These are phyloP conservation scores for Yamadazyma songkhlaensis DNA, from an alignment of 1,139 yeast genomes.

Conservation along the genomic window DNA sequence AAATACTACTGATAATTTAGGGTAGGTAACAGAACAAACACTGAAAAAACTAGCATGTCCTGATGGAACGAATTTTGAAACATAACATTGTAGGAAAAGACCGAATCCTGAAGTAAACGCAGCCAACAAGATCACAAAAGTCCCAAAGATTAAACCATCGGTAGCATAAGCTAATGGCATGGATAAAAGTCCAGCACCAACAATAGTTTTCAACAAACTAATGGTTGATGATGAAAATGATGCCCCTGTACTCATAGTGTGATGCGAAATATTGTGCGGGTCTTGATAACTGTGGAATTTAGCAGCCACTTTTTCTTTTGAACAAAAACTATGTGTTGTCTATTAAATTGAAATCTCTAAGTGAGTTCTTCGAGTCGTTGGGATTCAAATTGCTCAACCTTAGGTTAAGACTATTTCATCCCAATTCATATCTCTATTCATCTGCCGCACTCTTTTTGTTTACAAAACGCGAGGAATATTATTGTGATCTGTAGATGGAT, in stretches of 20 bases:
- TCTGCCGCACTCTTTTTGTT: slow-evolving; percentile 3
- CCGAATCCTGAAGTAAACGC: slow-evolving; percentile 82
- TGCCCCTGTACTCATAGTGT: slow-evolving; percentile 17
- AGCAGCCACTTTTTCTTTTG: no score
- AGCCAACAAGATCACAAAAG: slow-evolving; percentile 62
- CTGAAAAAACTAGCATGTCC: slow-evolving; percentile 87
- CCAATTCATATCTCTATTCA: no score
- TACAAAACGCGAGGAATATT: slow-evolving; percentile 8
- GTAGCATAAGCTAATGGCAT: slow-evolving; percentile 86
- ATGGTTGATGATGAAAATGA: slow-evolving; percentile 50
- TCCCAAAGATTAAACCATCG: slow-evolving; percentile 78
- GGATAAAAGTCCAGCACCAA: slow-evolving; percentile 92
- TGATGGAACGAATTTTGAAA: slow-evolving; percentile 63
- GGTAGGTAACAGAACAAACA: slow-evolving; percentile 80
- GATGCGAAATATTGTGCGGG: slow-evolving; percentile 3
- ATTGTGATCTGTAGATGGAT: not conserved
- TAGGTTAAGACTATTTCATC: no score
- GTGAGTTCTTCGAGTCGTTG: no score
- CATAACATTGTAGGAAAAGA: slow-evolving; percentile 71
- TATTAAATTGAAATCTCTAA: no score
- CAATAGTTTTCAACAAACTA: slow-evolving; percentile 66
- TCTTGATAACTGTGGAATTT: slow-evolving; percentile 39
- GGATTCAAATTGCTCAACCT: no score
- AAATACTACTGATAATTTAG: slow-evolving; percentile 74
- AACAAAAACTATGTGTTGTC: no score